Conservation (phyloP, 305 asterid genomes). For the Fraxinus floribunda region DNA sequence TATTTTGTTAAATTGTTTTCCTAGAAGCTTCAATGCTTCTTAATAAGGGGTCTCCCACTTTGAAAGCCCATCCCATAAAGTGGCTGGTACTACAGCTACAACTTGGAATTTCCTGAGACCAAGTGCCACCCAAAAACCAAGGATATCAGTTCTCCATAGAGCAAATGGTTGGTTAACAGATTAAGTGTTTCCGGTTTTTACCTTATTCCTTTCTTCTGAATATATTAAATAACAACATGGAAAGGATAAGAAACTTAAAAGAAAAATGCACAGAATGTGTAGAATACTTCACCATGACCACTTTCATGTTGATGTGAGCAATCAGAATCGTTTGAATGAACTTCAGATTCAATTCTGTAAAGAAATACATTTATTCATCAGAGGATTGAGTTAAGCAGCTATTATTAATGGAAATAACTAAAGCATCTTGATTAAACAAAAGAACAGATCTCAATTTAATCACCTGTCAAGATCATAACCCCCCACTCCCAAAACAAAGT, state of each 20-base stretch:
- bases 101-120: neutral
- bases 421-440: conserved; percentile 1
- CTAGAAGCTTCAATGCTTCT: neutral
- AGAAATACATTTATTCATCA: conserved; percentile 19
- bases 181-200: neutral
- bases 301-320: conserved; percentile 63
- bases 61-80: neutral
- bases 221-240: neutral
- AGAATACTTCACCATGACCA: conserved; percentile 53
- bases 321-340: conserved; percentile 58
- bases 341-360: conserved; percentile 78
- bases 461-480: conserved; percentile 98
- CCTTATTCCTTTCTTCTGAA: neutral
- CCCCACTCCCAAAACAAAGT: conserved; percentile 90
- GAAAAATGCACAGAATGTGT: conserved; percentile 3
- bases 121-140: neutral
- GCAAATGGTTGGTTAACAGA: neutral
- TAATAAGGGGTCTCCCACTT: neutral
- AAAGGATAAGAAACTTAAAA: neutral
- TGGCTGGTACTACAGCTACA: neutral
- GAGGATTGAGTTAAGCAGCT: neutral
- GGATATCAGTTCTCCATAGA: neutral
- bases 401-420: conserved; percentile 15
- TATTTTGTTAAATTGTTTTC: neutral
- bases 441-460: neutral